A percentile compares a stretch with the other conserved stretches of the same genome.
phyloP scores from a whole-genome alignment of 768 basidiomycete species.

The Punctularia strigosozonata region DNA sequence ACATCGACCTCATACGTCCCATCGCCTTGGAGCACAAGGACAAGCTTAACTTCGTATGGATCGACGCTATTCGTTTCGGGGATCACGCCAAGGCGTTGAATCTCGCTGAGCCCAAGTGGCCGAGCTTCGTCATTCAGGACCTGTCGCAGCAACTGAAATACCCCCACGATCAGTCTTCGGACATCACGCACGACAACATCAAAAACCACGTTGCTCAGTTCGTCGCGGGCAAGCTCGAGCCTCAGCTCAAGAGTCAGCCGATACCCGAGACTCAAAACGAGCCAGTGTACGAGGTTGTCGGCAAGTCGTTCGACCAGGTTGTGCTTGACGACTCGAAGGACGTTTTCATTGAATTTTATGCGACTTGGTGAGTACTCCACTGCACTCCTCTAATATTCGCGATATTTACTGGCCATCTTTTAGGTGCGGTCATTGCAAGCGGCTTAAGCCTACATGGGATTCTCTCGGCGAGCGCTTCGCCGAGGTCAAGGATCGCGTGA shows the following conservation, averaged over 20 bases:
- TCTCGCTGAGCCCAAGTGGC: constrained; percentile 79
- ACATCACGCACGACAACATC: constrained; percentile 44
- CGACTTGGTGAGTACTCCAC: constrained; percentile 65
- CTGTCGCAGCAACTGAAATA: constrained; percentile 78
- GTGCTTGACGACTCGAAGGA: constrained; percentile 85
- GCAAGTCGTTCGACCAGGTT: constrained; percentile 81
- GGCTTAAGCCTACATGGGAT: constrained; percentile 92
- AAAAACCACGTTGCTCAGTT: constrained; percentile 53
- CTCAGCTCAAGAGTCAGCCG: constrained; percentile 83
- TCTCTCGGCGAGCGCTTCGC: constrained; percentile 78
- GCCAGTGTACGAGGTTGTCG: constrained; percentile 72
- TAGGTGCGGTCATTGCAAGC: constrained; percentile 94
- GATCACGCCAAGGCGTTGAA: constrained; percentile 96
- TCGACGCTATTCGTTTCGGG: constrained; percentile 88
- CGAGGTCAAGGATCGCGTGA: constrained; percentile 55
- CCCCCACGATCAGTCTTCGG: constrained; percentile 63
- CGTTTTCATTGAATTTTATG: constrained; percentile 94
- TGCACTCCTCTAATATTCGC: constrained; percentile 4
- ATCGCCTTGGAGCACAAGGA: constrained; percentile 74
- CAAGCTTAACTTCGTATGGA: constrained; percentile 95
- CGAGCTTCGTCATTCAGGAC: constrained; percentile 89
- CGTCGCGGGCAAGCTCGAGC: constrained; percentile 60
- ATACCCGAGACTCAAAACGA: constrained; percentile 78
- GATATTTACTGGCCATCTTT: not conserved
- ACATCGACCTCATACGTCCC: constrained; percentile 59